Evolutionary conservation across 768 basidiomycete genomes (phyloP).

Genomic region (Guyanaporus albipodus): DNA sequence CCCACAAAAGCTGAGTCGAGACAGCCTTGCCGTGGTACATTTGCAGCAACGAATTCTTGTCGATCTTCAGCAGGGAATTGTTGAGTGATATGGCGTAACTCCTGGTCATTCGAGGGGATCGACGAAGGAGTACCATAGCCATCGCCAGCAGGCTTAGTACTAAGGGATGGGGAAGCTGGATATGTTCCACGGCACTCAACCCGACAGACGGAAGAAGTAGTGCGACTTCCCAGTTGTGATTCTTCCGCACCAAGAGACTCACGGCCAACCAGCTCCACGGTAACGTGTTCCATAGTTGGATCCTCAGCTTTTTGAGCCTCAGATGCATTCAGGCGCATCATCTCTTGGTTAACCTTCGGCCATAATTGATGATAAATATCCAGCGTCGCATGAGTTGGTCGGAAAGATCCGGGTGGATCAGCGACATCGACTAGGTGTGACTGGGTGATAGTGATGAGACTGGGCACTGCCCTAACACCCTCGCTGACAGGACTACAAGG

Average conservation of each 20-base stretch:
- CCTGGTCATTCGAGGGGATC: conserved; percentile 1
- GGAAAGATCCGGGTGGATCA: conserved; percentile 7
- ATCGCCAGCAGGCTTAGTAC: conserved; percentile 29
- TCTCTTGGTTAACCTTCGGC: conserved; percentile 37
- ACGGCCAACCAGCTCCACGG: background rate
- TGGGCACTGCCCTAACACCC: background rate
- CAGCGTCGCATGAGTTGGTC: conserved; percentile 3
- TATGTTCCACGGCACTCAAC: background rate
- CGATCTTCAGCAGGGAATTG: conserved; percentile 1
- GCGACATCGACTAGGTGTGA: conserved; percentile 10
- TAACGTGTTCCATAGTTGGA: background rate
- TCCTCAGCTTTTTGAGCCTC: conserved; percentile 1
- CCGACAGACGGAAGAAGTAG: conserved; percentile 9
- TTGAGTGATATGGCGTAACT: background rate
- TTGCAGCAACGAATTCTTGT: background rate
- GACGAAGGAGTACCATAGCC: conserved; percentile 24
- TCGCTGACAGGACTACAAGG: conserved; percentile 15
- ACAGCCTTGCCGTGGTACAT: background rate
- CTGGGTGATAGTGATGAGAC: background rate
- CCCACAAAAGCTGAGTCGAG: conserved; percentile 56
- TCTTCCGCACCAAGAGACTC: conserved; percentile 33
- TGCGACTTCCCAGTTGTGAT: conserved; percentile 24
- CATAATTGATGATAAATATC: conserved; percentile 29
- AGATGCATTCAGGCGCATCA: conserved; percentile 29
- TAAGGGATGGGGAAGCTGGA: conserved; percentile 3